Percentiles rank a stretch among this genome's conserved stretches.
Evolutionary conservation across 306 rosid species (phyloP).

Genomic region (Macrotyloma uniflorum): DNA sequence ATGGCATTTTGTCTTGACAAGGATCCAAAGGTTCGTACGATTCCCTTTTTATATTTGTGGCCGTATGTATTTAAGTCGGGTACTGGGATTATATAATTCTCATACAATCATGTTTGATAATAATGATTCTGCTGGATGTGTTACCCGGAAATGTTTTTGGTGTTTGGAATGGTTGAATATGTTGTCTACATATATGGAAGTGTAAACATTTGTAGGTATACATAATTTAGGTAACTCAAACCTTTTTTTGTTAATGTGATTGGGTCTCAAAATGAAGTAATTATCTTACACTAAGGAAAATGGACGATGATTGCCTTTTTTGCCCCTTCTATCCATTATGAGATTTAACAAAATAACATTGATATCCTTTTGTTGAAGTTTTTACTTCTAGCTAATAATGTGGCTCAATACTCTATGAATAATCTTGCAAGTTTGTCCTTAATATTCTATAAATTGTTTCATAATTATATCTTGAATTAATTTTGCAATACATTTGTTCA

Average conservation of each 20-base stretch:
- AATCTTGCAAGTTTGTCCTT: background rate
- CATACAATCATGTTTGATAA: constrained; percentile 13
- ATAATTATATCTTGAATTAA: too few species aligned
- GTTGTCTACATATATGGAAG: background rate
- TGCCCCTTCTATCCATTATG: constrained; percentile 5
- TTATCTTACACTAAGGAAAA: constrained; percentile 15
- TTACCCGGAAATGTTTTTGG: background rate
- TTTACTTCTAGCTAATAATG: constrained; percentile 23
- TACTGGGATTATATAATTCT: constrained; percentile 26
- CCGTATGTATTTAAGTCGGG: constrained; percentile 8
- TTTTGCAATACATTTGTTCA: too few species aligned
- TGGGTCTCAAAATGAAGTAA: background rate
- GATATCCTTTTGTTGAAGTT: background rate
- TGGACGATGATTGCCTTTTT: background rate
- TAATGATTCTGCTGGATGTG: background rate
- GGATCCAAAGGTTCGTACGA: constrained; percentile 80
- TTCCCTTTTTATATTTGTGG: background rate
- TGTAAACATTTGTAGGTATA: background rate
- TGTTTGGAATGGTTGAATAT: background rate
- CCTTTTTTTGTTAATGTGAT: background rate
- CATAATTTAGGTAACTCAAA: background rate
- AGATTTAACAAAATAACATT: background rate
- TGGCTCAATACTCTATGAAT: background rate
- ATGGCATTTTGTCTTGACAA: constrained; percentile 95
- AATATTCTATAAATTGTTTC: background rate